phyloP scores from a whole-genome alignment of 768 basidiomycete species.

The Suillus lakei region DNA sequence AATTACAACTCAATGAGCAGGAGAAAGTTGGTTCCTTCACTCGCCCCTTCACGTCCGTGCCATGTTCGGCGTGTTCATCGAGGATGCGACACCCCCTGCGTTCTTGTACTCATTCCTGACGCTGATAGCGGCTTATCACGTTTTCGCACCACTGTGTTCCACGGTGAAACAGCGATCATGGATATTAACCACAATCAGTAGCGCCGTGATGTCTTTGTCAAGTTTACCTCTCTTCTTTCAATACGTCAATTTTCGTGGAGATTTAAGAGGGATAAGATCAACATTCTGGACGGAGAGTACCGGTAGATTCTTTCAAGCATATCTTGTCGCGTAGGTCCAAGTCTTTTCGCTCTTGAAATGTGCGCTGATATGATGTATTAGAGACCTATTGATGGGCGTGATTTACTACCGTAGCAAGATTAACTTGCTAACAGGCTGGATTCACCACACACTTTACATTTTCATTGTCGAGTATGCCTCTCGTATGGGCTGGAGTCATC shows the following conservation, averaged over 20 bases:
- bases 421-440: conserved; percentile 59
- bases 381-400: conserved; percentile 51
- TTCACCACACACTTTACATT: conserved; percentile 52
- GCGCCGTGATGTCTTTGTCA: conserved; percentile 43
- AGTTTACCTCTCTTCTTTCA: conserved; percentile 46
- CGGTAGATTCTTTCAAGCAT: conserved; percentile 50
- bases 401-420: conserved; percentile 51
- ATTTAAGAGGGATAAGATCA: conserved; percentile 29
- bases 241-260: conserved; percentile 29
- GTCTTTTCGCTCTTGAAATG: conserved; percentile 14
- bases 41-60: not conserved
- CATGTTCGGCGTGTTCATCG: not conserved
- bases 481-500: conserved; percentile 38
- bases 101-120: conserved; percentile 25
- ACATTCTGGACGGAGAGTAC: conserved; percentile 28
- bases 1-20: not conserved
- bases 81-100: conserved; percentile 16
- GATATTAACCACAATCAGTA: conserved; percentile 48
- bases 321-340: conserved; percentile 41
- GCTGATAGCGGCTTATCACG: conserved; percentile 32
- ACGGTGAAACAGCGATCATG: conserved; percentile 50
- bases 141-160: conserved; percentile 34
- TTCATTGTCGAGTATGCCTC: conserved; percentile 45
- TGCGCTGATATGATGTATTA: conserved; percentile 19
- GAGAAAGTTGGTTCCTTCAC: not conserved